A percentile compares a stretch with the other conserved stretches of the same genome.
Conservation (phyloP, 208 protist species). For the Trichomonas gallinae region DNA sequence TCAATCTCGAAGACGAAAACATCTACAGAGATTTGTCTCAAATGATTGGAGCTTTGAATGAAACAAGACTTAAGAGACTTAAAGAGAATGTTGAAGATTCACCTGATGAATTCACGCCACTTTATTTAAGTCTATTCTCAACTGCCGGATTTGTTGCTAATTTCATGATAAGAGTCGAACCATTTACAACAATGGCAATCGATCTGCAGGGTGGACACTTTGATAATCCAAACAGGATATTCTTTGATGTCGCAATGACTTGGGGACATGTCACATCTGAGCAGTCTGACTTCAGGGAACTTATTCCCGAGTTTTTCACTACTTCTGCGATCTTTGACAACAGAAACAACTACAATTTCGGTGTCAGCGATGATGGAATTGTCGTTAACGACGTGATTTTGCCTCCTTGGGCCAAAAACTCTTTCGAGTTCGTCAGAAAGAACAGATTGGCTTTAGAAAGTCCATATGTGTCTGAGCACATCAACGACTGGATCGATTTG, state of each 20-base stretch:
- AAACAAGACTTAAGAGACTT: background rate
- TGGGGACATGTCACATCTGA: background rate
- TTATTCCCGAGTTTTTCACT: conserved; percentile 5
- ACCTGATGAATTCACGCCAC: background rate
- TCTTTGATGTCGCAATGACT: background rate
- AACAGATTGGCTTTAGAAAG: conserved; percentile 39
- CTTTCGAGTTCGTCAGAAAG: conserved; percentile 33
- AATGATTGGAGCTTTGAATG: background rate
- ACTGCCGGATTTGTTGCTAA: conserved; percentile 34
- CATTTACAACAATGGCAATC: conserved; percentile 35
- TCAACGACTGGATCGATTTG: conserved; percentile 91
- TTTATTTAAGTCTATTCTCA: conserved; percentile 16
- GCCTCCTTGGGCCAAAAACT: conserved; percentile 37
- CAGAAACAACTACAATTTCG: background rate
- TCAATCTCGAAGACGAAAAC: background rate
- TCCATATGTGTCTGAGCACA: conserved; percentile 55
- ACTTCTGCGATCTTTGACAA: background rate
- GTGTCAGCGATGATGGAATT: background rate
- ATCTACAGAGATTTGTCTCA: background rate
- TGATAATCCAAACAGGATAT: background rate
- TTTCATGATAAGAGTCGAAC: conserved; percentile 33
- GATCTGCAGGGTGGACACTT: conserved; percentile 11
- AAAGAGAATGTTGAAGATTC: background rate
- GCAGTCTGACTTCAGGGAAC: background rate
- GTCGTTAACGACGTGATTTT: conserved; percentile 30